Conservation (phyloP, 2,329 filamentous ascomycete genomes). For the Hypoxylon sp. region DNA sequence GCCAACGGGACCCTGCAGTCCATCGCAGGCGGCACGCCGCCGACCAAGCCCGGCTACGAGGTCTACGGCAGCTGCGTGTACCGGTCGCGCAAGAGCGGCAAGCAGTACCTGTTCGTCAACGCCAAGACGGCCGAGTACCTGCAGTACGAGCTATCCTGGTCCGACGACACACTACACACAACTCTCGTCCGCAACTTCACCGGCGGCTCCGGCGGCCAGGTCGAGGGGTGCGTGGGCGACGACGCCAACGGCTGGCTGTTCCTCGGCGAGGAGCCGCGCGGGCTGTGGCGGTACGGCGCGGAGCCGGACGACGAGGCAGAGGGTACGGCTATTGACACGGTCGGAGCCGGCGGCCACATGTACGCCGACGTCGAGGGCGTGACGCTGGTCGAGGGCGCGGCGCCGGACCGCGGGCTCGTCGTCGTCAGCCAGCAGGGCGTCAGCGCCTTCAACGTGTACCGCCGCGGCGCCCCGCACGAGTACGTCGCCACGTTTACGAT, state of each 20-base stretch:
- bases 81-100: conserved; percentile 54
- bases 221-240: conserved; percentile 62
- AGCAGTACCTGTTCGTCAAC: conserved; percentile 63
- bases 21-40: conserved; percentile 57
- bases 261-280: conserved; percentile 60
- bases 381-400: conserved; percentile 56
- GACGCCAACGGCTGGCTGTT: conserved; percentile 60
- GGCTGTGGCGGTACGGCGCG: conserved; percentile 60
- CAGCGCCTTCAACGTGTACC: conserved; percentile 61
- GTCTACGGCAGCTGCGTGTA: conserved; percentile 63
- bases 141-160: conserved; percentile 57
- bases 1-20: conserved; percentile 53
- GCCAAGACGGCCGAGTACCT: conserved; percentile 62
- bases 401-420: conserved; percentile 55
- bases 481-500: conserved; percentile 60
- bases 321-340: conserved; percentile 49
- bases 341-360: conserved; percentile 58
- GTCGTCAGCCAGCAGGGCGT: conserved; percentile 62
- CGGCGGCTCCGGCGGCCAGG: conserved; percentile 59
- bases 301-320: conserved; percentile 54
- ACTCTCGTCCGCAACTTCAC: conserved; percentile 59
- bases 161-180: conserved; percentile 53
- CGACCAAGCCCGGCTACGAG: conserved; percentile 53
- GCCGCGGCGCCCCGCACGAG: conserved; percentile 56
- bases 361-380: conserved; percentile 63